These are phyloP conservation scores for Trichoderma pleuroti DNA, from an alignment of 2,329 filamentous ascomycete species.

Conservation along the genomic window DNA sequence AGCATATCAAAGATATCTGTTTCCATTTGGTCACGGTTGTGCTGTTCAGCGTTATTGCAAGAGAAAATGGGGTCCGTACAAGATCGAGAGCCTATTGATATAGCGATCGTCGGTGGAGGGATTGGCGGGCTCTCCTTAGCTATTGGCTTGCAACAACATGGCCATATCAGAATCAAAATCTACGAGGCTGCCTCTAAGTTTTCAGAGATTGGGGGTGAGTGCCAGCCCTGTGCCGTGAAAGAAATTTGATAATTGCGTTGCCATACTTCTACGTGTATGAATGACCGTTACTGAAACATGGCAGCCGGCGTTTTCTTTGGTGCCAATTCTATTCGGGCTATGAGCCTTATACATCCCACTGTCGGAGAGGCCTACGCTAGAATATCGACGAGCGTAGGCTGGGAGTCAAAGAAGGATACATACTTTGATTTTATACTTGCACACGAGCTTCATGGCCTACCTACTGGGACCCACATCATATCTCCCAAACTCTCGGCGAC, in stretches of 20 bases:
- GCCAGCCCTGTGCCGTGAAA: not conserved
- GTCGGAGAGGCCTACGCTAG: conserved; percentile 42
- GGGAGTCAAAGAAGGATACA: conserved; percentile 20
- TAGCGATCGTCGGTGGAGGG: conserved; percentile 58
- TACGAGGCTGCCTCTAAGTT: conserved; percentile 56
- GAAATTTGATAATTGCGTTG: not conserved
- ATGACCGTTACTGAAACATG: not conserved
- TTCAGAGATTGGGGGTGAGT: conserved; percentile 47
- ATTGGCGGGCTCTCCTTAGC: conserved; percentile 55
- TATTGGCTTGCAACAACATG: conserved; percentile 41
- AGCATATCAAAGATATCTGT: not conserved
- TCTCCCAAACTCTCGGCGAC: conserved; percentile 1
- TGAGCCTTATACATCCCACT: conserved; percentile 49
- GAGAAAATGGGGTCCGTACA: not conserved
- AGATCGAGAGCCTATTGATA: not conserved
- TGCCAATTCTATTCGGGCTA: conserved; percentile 52
- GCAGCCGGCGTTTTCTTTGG: conserved; percentile 51
- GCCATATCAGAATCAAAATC: conserved; percentile 39
- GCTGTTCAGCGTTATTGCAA: not conserved
- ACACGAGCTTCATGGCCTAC: conserved; percentile 18
- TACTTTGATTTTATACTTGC: conserved; percentile 22
- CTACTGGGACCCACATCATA: conserved; percentile 18
- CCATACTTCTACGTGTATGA: not conserved
- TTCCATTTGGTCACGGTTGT: not conserved
- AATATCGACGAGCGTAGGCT: conserved; percentile 24